Conservation (phyloP, 495 filamentous ascomycete species). For the Jackrogersella minutella region DNA sequence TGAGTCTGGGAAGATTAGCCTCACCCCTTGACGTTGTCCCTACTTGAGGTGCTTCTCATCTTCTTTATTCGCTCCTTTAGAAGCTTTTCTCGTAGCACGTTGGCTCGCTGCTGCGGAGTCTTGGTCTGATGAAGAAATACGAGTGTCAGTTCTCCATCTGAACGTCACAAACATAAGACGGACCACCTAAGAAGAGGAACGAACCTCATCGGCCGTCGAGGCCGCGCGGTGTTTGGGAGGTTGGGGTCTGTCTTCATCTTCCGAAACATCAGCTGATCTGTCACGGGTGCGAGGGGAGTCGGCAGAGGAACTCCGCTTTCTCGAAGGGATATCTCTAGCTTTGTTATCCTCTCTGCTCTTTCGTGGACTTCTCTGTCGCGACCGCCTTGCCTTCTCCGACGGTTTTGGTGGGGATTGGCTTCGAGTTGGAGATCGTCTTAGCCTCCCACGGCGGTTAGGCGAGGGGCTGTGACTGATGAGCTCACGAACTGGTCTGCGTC, state of each 20-base stretch:
- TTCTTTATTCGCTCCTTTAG: constrained; percentile 73
- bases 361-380: constrained; percentile 29
- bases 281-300: constrained; percentile 50
- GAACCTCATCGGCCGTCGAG: constrained; percentile 51
- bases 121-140: constrained; percentile 47
- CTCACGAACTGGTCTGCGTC: constrained; percentile 52
- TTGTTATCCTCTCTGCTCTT: constrained; percentile 32
- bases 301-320: constrained; percentile 49
- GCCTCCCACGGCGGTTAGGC: constrained; percentile 47
- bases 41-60: constrained; percentile 63
- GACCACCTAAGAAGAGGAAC: constrained; percentile 47
- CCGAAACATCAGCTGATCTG: constrained; percentile 70
- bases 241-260: constrained; percentile 61
- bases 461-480: constrained; percentile 53
- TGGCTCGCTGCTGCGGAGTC: constrained; percentile 56
- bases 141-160: constrained; percentile 41
- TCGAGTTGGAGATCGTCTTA: constrained; percentile 52
- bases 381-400: constrained; percentile 46
- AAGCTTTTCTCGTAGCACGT: constrained; percentile 69
- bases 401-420: constrained; percentile 50
- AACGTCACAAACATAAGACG: constrained; percentile 24
- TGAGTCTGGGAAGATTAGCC: constrained; percentile 54
- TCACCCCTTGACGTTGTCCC: constrained; percentile 51
- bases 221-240: constrained; percentile 44
- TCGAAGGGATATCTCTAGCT: constrained; percentile 50